phyloP scores from a whole-genome alignment of 805 yeast species.

The Ogataea trehaloabstinens region DNA sequence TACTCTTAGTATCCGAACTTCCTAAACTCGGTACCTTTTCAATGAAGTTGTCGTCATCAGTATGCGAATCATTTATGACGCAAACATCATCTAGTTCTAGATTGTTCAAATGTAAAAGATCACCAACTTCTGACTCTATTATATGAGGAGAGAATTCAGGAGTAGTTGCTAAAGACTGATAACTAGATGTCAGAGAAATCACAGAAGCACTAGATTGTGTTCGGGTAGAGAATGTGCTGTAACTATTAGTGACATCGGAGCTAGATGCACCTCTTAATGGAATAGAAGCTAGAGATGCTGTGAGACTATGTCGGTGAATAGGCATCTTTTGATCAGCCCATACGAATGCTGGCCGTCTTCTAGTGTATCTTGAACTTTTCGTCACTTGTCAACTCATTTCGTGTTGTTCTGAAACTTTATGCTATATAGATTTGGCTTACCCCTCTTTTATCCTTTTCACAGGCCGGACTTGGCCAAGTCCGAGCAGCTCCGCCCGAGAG shows the following conservation, averaged over 20 bases:
- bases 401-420: no score
- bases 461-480: no score
- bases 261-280: neutral
- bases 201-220: conserved; percentile 24
- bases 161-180: conserved; percentile 24
- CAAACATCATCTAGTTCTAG: conserved; percentile 22
- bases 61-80: conserved; percentile 9
- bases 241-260: neutral
- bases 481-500: no score
- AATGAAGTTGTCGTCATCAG: neutral
- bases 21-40: neutral
- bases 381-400: no score
- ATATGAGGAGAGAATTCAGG: conserved; percentile 32
- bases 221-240: conserved; percentile 12
- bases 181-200: conserved; percentile 6
- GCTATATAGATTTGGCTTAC: no score
- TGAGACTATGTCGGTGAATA: conserved; percentile 20
- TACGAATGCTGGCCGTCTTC: no score
- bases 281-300: neutral
- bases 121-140: conserved; percentile 29
- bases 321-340: conserved; percentile 21
- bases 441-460: no score
- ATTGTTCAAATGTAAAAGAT: conserved; percentile 21
- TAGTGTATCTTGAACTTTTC: no score
- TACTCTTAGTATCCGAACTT: conserved; percentile 3